Base-by-base conservation (phyloP, 345 rosid species). In the Ceriops tagal region DNA sequence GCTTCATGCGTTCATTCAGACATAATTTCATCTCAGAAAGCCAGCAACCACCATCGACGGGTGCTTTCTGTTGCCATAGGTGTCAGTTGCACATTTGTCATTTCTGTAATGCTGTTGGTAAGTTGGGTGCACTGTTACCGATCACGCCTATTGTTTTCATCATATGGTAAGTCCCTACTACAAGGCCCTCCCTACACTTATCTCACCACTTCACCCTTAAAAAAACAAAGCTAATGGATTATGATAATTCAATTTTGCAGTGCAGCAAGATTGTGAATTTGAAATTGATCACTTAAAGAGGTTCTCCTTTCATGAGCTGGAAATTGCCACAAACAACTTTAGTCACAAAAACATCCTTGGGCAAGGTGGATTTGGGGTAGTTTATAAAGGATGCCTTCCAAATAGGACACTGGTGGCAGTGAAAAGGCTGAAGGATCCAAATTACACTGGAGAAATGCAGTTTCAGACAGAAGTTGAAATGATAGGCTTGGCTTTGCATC, bases 401-500 rank as follows among this genome's bases (percentile, higher is more conserved):
- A 86, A 92, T 78, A 86, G 82, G 72, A 88, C 84, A 6, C 32
- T 87, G 62, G 88, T 92, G 32, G 99, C 97, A 0, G 96, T 95
- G 65, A 95, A 92, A 84, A 87, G 99, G 77, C 76, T 95, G 56
- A 95, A 84, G 82, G 99, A 95, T 83, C 97, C 99, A 0, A 88
- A 82, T 70, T 87, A 62, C 73, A 85, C 93, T 7, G 97, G 99
- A 75, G 96, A 95, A 83, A 77, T 87, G 69, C 97, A 93, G 90
- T 93, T 93, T 66, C 99, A 91, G 77, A 93, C 98, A 2, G 97
- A 95, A 78, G 97, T 95, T 3, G 96, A 95, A 76, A 89, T 92
- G 97, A 95, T 95, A 72, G 96, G 99, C 24, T 86, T 95, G 78
- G 96, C 99, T 37, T 82, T 91, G 79, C 97, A 95, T 61, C 84